A percentile compares a stretch with the other conserved stretches of the same genome.
Evolutionary conservation across 305 asterid species (phyloP).

Genomic region (Solanum hybrid): DNA sequence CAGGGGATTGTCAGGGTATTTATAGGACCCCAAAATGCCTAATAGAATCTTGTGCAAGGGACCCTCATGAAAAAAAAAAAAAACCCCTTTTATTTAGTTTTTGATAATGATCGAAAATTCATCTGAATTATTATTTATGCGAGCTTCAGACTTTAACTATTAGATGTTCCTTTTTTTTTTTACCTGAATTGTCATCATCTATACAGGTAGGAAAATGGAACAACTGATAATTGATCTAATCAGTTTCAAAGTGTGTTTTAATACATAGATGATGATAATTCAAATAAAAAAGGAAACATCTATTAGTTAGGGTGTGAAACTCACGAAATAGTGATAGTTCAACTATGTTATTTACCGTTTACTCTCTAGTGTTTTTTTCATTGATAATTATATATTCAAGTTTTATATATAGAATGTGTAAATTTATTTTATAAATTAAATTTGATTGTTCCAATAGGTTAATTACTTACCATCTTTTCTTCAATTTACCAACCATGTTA

Average conservation of each 20-base stretch:
- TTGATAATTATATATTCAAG: neutral
- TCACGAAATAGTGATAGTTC: neutral
- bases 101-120: neutral
- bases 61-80: slow-evolving; percentile 4
- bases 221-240: neutral
- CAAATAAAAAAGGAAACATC: neutral
- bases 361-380: neutral
- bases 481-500: neutral
- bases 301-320: neutral
- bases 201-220: neutral
- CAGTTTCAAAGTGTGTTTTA: neutral
- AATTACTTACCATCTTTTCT: neutral
- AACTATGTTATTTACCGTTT: neutral
- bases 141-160: neutral
- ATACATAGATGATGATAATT: neutral
- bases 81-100: neutral
- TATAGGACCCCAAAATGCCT: slow-evolving; percentile 16
- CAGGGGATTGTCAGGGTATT: slow-evolving; percentile 20
- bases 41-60: slow-evolving; percentile 13
- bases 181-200: neutral
- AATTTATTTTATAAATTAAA: no score
- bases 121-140: neutral
- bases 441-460: neutral
- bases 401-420: neutral
- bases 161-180: neutral